Evolutionary conservation across 1,139 yeast genomes (phyloP), one percentile per base, ranked within the genome.

Genomic region (Sugiyamaella castrensis): DNA sequence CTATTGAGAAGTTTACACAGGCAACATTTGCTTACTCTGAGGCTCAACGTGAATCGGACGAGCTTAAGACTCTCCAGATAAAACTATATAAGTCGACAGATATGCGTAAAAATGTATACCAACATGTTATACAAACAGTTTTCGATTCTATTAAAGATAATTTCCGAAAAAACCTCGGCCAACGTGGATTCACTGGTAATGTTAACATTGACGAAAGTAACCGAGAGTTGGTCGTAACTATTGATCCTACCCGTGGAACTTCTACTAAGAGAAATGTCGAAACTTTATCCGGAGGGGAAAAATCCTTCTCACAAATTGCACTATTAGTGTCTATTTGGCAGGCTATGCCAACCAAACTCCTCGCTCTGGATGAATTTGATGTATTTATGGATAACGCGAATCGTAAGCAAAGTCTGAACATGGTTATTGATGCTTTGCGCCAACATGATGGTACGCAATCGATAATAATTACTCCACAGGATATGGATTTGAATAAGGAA

Each of bases 371-470:
- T 68, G 99, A 94, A 67, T 94, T 92, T 66, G 99, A 94, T 70
- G 98, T 94, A 29, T 94, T 84, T 61, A 92, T 94, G 98, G 99
- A 94, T 67, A 88, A 91, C 42, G 87, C 88, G 27, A 91, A 91
- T 62, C 77, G 98, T 57, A 77, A 84, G 41, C 80, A 86, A 47
- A 89, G 96, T 56, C 81, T 94, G 63, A 76, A 79, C 49, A 71
- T 91, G 57, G 81, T 94, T 62, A 73, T 89, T 48, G 77, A 77
- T 24, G 87, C 89, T 55, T 76, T 91, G 40, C 68, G 78, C 15
- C 71, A 74, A 33, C 77, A 77, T 53, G 72, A 82, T 0, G 76
- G 82, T 54, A 81, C 91, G 1, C 98, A 92, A 67, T 85, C 95
- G 4, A 85, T 92, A 12, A 87, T 94, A 58, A 91, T 92, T 40